phyloP scores from a whole-genome alignment of 805 yeast species.

The Cyberlindnera nakhonratchasimensis region DNA sequence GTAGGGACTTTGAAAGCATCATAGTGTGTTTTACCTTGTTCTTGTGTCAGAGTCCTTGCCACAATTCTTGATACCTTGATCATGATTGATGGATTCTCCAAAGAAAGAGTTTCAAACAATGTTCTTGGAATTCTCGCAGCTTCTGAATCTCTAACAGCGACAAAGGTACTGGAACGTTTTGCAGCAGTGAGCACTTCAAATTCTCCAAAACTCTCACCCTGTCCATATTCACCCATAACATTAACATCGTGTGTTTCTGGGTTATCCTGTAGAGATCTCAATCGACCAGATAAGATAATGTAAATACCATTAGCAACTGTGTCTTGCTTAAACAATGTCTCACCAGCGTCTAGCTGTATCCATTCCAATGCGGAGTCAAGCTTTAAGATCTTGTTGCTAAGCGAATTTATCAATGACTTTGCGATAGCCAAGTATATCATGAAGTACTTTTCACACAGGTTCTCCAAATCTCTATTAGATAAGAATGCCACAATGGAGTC shows the following conservation, averaged over 20 bases:
- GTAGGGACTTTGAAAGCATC: slow-evolving; percentile 31
- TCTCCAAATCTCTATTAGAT: slow-evolving; percentile 58
- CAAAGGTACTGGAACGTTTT: slow-evolving; percentile 61
- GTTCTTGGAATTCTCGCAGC: slow-evolving; percentile 90
- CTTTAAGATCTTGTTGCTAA: slow-evolving; percentile 64
- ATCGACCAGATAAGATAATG: slow-evolving; percentile 82
- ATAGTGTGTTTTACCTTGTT: slow-evolving; percentile 13
- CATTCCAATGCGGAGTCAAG: slow-evolving; percentile 93
- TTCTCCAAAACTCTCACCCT: slow-evolving; percentile 93
- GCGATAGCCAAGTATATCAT: slow-evolving; percentile 77
- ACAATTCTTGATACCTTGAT: slow-evolving; percentile 85
- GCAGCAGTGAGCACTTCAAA: slow-evolving; percentile 87
- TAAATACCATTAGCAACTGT: slow-evolving; percentile 89
- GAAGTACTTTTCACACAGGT: slow-evolving; percentile 71
- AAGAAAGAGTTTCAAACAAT: slow-evolving; percentile 77
- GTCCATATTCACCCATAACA: slow-evolving; percentile 77
- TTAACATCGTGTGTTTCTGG: slow-evolving; percentile 27
- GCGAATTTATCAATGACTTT: slow-evolving; percentile 57
- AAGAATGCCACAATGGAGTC: slow-evolving; percentile 70
- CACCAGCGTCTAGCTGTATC: slow-evolving; percentile 89
- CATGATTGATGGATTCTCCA: slow-evolving; percentile 86
- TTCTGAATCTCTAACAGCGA: slow-evolving; percentile 92
- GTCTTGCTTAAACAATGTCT: slow-evolving; percentile 72
- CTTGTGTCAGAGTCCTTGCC: slow-evolving; percentile 49
- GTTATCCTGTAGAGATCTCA: slow-evolving; percentile 48